Base-by-base conservation (phyloP, 306 rosid species). In the Mucuna pruriens region DNA sequence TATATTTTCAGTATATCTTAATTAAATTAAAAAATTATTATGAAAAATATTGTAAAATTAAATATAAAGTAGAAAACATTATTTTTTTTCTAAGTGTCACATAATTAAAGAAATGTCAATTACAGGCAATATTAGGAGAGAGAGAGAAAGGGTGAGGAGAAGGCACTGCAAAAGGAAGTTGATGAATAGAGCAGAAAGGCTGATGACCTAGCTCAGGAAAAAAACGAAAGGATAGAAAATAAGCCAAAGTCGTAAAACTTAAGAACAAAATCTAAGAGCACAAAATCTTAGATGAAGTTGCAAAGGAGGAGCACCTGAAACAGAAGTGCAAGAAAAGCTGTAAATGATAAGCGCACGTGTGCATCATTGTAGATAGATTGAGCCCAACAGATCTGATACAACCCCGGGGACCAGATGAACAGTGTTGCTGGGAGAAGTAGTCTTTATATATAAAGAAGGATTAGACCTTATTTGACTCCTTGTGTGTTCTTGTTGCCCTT, bases 271-370 rank as follows among this genome's bases (percentile, higher is more conserved):
- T 80, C 68, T 74, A 38, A 54, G 69, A 82, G 20, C 72, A 62
- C 69, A 70, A 74, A 77, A 66, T 64, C n/a, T 26, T 13, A 79
- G 80, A 80, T 82, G 10, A 68, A 64, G 25, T 38, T 80, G 74
- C 70, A 58, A 66, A 72, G 54, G 44, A 58, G 16, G 5, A 75
- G 74, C 86, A 76, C 87, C 93, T 83, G 91, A 84, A 84, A 84
- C 90, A 78, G 81, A 62, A 79, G 73, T 16, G 72, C 71, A 73
- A 74, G 72, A 64, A 65, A 77, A 42, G 74, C 51, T 26, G 68
- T 51, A 63, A 72, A 76, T 81, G 80, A 88, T 76, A 84, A n/a
- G 23, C 71, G 78, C 95, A 91, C 95, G 95, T 91, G 90, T 76
- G 83, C 68, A 31, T 83, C 42, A 25, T 68, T 60, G 25, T 22